These are phyloP conservation scores for Monilinia polystroma DNA, from an alignment of 2,329 filamentous ascomycete species.

Conservation along the genomic window DNA sequence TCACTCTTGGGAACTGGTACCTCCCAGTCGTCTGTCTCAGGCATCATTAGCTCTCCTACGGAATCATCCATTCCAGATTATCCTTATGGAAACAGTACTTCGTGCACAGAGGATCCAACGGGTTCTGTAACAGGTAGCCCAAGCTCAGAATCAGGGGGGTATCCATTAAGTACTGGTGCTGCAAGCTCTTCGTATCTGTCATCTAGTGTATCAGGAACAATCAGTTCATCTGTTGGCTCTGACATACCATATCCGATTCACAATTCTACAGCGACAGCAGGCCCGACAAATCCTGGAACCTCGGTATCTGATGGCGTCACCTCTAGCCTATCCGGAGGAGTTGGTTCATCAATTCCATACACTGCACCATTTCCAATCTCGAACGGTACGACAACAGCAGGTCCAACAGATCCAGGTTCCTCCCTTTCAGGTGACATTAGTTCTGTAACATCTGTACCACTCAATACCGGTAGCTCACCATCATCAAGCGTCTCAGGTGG, in stretches of 20 bases:
- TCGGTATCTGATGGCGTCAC: not conserved
- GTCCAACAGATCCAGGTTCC: constrained; percentile 21
- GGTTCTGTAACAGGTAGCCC: not conserved
- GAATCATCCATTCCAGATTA: constrained; percentile 21
- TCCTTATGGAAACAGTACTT: constrained; percentile 23
- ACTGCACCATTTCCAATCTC: constrained; percentile 25
- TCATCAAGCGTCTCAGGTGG: constrained; percentile 21
- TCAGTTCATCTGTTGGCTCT: constrained; percentile 1
- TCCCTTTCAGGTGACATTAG: not conserved
- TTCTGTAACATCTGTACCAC: constrained; percentile 3
- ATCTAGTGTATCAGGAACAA: constrained; percentile 11
- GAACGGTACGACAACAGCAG: constrained; percentile 22
- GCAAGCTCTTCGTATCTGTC: constrained; percentile 2
- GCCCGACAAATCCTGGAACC: constrained; percentile 21
- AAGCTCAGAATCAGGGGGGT: constrained; percentile 5
- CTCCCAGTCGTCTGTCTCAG: constrained; percentile 22
- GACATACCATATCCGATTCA: constrained; percentile 5
- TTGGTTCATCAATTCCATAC: constrained; percentile 15
- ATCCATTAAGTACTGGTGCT: not conserved
- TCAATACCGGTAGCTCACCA: constrained; percentile 4
- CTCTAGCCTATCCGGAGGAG: constrained; percentile 13
- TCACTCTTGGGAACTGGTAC: constrained; percentile 22
- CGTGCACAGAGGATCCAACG: not conserved
- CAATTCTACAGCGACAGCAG: constrained; percentile 17
- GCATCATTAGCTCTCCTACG: constrained; percentile 18